Evolutionary conservation across 2,329 filamentous ascomycete genomes (phyloP), one percentile per base, ranked within the genome.

Genomic region (Colletotrichum sp.): DNA sequence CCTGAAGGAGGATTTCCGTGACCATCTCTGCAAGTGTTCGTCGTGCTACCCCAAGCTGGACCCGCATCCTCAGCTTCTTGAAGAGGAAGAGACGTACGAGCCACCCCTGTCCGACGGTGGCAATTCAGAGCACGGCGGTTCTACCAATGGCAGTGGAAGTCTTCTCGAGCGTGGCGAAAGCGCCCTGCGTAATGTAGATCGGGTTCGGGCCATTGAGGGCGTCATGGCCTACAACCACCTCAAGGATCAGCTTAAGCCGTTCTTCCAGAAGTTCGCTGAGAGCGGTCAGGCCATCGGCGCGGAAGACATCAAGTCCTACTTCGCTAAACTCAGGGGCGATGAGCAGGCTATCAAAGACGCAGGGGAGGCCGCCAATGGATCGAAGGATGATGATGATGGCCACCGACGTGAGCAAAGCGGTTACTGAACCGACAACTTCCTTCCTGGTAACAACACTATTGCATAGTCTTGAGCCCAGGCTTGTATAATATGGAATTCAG

Each of bases 221-320:
- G 96, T 98, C 62, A 98, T 99, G 96, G 96, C 96, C 1, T 99
- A 99, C 86, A 98, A 99, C 81, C 94, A 98, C 81, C 90, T 99
- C 76, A 97, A 98, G 82, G 96, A 99, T 82, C 96, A 96, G 83
- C 92, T 99, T n/a, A 98, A 96, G 88, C 93, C 94, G 0, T 99
- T 99, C 83, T 92, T 99, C 81, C 93, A 96, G 85, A 94, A 98
- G 59, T 99, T 98, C 83, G 97, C 97, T 1, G 95, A 98, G 82
- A 98, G 94, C 78, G 96, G 96, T 1, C 88, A 95, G 84, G 93
- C 95, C 0, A 96, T 99, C 26, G 94, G 95, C 2, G 96, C 96
- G 1, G 97, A 99, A 82, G 96, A 99, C 85, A 97, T 99, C 85
- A 99, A 98, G 85, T 92, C 92, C 3, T 98, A 98, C 84, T 99